Base-by-base conservation (phyloP, 75 land plant species). In the Larix kaempferi region DNA sequence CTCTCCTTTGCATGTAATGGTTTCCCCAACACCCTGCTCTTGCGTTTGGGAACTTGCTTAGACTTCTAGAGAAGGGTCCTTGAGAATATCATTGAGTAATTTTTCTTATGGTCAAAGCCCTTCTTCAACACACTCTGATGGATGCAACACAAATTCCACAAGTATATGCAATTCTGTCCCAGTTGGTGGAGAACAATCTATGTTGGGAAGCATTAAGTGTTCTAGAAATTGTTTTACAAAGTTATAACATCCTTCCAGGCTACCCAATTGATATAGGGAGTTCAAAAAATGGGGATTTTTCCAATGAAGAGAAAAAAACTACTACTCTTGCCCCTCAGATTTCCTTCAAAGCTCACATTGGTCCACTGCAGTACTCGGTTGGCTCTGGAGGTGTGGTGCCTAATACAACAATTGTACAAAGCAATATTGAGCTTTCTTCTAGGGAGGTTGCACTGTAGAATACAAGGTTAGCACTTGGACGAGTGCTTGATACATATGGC, bases 181-280 rank as follows among this genome's bases (percentile, higher is more conserved):
- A 97, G 83, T 81, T 97, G n/a, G 92, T 97, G n/a, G 99, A 97
- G 80, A 92, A 98, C 81, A 87, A 91, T 35, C 83, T 97, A 56
- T 94, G 95, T 71, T 85, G 84, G 88, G 99, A 97, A 80, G 99
- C 99, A n/a, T 81, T 94, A 64, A 90, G 84, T 80, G 99, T 97
- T 21, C 78, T 95, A 74, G 99, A 97, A 84, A 95, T 98, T 62
- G 91, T 97, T 73, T 57, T 97, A 29, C 95, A 92, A 73, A 97
- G 98, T 78, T 94, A 98, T 57, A 86, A 92, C 77, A 88, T 84
- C 58, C 13, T 87, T 69, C 65, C 84, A 13, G 44, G 77, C 12
- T 86, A 89, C 26, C 66, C 81, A 8, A 85, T 87, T 56, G 86
- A 88, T 13, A 55, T 69, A 19, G 80, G 77, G 58, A 57, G 76